Percentiles rank a stretch among this genome's conserved stretches.
Conservation (phyloP, 495 filamentous ascomycete species). For the Chaetomidium leptoderma region DNA sequence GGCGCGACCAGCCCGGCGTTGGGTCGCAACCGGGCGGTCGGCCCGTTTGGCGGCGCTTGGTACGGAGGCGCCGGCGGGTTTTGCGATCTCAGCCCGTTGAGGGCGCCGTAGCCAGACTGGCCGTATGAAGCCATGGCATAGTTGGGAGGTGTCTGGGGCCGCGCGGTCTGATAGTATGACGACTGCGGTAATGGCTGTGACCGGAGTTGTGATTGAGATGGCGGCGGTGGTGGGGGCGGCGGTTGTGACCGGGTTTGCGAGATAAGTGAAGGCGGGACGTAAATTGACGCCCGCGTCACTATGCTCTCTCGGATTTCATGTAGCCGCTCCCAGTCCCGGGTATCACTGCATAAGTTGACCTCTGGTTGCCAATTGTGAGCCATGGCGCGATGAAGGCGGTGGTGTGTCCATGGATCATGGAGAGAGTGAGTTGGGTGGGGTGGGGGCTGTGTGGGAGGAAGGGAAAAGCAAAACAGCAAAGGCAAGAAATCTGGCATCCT, state of each 20-base stretch:
- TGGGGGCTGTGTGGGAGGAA: neutral
- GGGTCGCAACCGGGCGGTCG: neutral
- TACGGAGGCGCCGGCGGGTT: neutral
- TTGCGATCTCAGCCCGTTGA: constrained; percentile 8
- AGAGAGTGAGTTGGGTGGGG: neutral
- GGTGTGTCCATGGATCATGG: neutral
- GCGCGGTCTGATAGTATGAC: constrained; percentile 7
- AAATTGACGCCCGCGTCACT: constrained; percentile 10
- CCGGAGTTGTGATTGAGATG: neutral
- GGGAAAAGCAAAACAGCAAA: neutral
- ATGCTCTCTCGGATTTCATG: constrained; percentile 27
- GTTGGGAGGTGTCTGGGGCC: neutral
- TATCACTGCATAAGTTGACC: constrained; percentile 15
- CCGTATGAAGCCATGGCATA: constrained; percentile 19
- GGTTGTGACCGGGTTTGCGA: constrained; percentile 1
- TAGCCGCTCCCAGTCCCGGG: constrained; percentile 22
- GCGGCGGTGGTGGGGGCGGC: neutral
- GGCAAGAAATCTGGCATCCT: neutral
- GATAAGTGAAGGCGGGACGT: constrained; percentile 5
- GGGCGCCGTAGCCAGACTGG: constrained; percentile 1
- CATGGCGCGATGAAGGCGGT: neutral
- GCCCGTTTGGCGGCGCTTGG: neutral
- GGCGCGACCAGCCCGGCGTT: constrained; percentile 5
- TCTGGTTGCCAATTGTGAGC: constrained; percentile 18
- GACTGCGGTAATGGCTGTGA: constrained; percentile 4